Conservation (phyloP, 345 rosid genomes). For the Draba incana region DNA sequence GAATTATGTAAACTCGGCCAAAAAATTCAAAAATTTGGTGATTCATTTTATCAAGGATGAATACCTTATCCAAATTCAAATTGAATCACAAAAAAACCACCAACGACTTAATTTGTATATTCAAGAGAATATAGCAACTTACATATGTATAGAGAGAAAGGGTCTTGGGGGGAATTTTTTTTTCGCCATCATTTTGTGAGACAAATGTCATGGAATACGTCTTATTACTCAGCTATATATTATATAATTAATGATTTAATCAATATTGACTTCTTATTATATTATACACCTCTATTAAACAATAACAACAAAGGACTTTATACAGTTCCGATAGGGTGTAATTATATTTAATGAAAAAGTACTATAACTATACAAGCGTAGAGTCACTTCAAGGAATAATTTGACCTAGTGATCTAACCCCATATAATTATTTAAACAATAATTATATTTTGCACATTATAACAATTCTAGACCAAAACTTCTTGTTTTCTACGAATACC, state of each 20-base stretch:
- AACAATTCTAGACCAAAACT: conserved; percentile 12
- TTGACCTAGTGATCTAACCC: conserved; percentile 16
- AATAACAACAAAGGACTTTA: background rate
- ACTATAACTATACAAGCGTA: background rate
- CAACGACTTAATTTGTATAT: background rate
- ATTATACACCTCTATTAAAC: background rate
- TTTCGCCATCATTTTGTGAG: conserved; percentile 15
- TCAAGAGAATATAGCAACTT: background rate
- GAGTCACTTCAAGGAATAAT: conserved; percentile 2
- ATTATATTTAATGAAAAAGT: background rate
- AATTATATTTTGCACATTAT: background rate
- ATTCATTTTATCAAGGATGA: conserved; percentile 8
- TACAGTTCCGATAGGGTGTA: conserved; percentile 11
- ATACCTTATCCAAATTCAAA: background rate
- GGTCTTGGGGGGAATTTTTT: conserved; percentile 10
- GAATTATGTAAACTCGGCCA: background rate
- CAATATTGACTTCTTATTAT: conserved; percentile 26
- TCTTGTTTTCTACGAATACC: background rate
- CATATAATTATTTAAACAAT: background rate
- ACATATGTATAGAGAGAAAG: background rate
- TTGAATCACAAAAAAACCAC: background rate
- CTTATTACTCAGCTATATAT: background rate
- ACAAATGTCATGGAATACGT: conserved; percentile 15
- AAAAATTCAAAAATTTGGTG: background rate
- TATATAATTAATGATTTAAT: background rate